phyloP scores from a whole-genome alignment of 176 grass and related monocot species.

The Oryza glumipatula region DNA sequence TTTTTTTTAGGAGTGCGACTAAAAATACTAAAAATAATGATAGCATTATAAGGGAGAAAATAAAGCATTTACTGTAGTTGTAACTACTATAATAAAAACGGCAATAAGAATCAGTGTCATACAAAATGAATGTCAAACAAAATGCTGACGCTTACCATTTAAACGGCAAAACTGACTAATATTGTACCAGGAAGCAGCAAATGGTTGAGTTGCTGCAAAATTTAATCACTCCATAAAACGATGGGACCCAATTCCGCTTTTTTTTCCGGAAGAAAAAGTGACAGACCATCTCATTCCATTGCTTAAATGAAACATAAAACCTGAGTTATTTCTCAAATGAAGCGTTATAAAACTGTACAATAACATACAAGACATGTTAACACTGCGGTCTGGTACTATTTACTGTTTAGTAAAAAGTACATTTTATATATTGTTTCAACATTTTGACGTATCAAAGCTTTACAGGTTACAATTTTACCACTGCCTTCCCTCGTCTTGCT shows the following conservation, averaged over 20 bases:
- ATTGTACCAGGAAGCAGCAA: neutral
- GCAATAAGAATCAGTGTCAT: neutral
- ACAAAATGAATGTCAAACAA: neutral
- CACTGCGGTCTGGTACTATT: slow-evolving; percentile 22
- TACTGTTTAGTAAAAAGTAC: slow-evolving; percentile 35
- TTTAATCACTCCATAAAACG: neutral
- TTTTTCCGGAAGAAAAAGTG: neutral
- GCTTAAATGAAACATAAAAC: neutral
- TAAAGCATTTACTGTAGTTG: neutral
- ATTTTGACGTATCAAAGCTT: slow-evolving; percentile 33
- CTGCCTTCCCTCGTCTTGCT: neutral
- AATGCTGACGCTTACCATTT: neutral
- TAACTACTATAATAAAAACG: neutral
- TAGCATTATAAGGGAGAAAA: neutral
- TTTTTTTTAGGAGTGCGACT: neutral
- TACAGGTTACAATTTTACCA: slow-evolving; percentile 51
- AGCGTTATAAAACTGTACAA: neutral
- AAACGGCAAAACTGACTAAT: neutral
- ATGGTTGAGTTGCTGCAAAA: neutral
- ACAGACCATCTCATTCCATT: neutral
- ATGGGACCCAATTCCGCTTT: neutral
- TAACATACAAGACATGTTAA: neutral
- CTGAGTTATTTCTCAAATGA: neutral
- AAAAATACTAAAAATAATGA: neutral
- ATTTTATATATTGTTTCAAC: slow-evolving; percentile 31